A percentile compares a stretch with the other conserved stretches of the same genome.
These are phyloP conservation scores for Bocquillonia castaneifolia DNA, from an alignment of 441 rosid species.

Conservation along the genomic window DNA sequence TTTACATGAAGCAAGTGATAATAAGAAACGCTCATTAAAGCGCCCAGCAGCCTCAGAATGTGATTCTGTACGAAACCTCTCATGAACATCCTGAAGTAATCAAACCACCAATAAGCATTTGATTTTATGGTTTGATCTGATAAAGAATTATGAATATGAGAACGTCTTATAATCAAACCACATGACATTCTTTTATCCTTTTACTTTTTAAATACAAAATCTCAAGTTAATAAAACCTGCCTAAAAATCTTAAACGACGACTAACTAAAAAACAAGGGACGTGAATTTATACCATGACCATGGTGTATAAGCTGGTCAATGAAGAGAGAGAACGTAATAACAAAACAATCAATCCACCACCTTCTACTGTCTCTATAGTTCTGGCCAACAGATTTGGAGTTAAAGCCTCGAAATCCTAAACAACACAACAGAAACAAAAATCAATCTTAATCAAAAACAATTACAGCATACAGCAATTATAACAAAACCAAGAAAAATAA, in stretches of 20 bases:
- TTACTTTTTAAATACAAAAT: no score
- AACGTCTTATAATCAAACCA: background rate
- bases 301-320: constrained; percentile 78
- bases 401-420: constrained; percentile 98
- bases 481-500: background rate
- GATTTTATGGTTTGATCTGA: background rate
- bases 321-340: constrained; percentile 78
- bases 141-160: background rate
- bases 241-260: no score
- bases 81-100: constrained; percentile 89
- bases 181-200: no score
- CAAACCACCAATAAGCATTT: constrained; percentile 22
- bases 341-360: constrained; percentile 84
- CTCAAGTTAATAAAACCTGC: no score
- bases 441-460: constrained; percentile 8
- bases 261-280: background rate
- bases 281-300: constrained; percentile 80
- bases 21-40: constrained; percentile 86
- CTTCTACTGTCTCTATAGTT: constrained; percentile 97
- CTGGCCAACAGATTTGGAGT: constrained; percentile 96
- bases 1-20: constrained; percentile 91
- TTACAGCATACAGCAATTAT: constrained; percentile 1
- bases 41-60: constrained; percentile 80
- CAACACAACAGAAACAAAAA: constrained; percentile 14
- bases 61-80: constrained; percentile 93